Percentiles rank a stretch among this genome's conserved stretches.
Evolutionary conservation across 768 basidiomycete genomes (phyloP).

Genomic region (Amanita phalloides): DNA sequence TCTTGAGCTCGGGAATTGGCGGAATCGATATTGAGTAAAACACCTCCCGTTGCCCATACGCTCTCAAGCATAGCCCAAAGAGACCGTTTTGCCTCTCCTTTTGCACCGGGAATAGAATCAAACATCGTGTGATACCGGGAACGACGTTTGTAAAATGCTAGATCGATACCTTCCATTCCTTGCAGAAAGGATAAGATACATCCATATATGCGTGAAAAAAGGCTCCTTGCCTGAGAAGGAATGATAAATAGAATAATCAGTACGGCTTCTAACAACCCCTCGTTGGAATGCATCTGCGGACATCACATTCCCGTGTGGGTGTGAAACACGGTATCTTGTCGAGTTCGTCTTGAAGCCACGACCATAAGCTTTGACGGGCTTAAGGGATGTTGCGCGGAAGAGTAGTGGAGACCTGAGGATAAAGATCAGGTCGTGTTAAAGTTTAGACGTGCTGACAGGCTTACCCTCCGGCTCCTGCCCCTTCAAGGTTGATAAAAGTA

Average conservation of each 20-base stretch:
- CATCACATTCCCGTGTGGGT: constrained; percentile 66
- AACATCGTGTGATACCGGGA: constrained; percentile 70
- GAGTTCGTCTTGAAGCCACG: constrained; percentile 6
- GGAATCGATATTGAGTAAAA: constrained; percentile 36
- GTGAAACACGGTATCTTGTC: constrained; percentile 27
- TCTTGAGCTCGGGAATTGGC: constrained; percentile 12
- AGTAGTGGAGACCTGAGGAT: constrained; percentile 54
- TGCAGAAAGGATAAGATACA: constrained; percentile 1
- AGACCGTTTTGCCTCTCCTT: constrained; percentile 34
- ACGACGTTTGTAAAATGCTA: constrained; percentile 70
- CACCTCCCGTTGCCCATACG: constrained; percentile 40
- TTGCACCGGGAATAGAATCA: constrained; percentile 52
- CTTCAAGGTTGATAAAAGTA: constrained; percentile 75
- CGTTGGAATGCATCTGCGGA: constrained; percentile 59
- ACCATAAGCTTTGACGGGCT: constrained; percentile 43
- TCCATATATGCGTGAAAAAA: background rate
- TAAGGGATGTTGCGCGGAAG: constrained; percentile 59
- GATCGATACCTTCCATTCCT: constrained; percentile 61
- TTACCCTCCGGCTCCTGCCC: constrained; percentile 70
- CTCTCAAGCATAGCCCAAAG: constrained; percentile 79
- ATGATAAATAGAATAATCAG: constrained; percentile 66
- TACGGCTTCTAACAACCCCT: constrained; percentile 55
- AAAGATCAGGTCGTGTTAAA: background rate
- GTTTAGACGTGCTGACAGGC: constrained; percentile 9
- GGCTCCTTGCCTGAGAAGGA: constrained; percentile 11